Evolutionary conservation across 495 filamentous ascomycete species (phyloP).

Genomic region (Podospora comata): DNA sequence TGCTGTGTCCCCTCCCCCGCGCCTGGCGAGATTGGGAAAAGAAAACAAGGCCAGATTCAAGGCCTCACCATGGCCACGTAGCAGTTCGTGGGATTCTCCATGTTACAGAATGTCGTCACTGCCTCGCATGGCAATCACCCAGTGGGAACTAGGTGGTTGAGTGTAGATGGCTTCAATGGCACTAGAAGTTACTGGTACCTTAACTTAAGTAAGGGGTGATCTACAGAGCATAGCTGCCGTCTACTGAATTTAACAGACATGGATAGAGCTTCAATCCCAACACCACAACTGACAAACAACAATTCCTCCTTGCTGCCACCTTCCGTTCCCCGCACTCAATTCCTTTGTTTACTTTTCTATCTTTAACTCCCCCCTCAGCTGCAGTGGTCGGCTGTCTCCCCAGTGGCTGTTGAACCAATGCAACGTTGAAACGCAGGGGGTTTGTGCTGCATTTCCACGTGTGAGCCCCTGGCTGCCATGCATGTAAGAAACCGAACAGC

Average conservation of each 20-base stretch:
- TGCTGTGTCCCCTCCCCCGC: conserved; percentile 12
- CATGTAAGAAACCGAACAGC: background rate
- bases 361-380: background rate
- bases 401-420: background rate
- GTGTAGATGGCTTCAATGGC: too few relatives aligned
- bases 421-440: background rate
- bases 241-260: background rate
- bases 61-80: conserved; percentile 1
- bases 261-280: background rate
- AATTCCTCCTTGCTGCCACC: background rate
- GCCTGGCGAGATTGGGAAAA: conserved; percentile 12
- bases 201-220: too few relatives aligned
- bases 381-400: background rate
- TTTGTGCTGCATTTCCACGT: background rate
- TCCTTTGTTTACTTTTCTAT: background rate
- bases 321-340: background rate
- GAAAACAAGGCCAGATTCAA: conserved; percentile 8
- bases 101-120: conserved; percentile 4
- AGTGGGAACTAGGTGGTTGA: background rate
- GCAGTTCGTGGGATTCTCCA: background rate
- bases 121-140: background rate
- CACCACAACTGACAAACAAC: background rate
- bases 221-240: too few relatives aligned
- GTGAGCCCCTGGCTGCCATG: background rate
- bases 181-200: background rate